These are phyloP conservation scores for Cercospora citrullina DNA, from an alignment of 2,329 filamentous ascomycete genomes.

Conservation along the genomic window DNA sequence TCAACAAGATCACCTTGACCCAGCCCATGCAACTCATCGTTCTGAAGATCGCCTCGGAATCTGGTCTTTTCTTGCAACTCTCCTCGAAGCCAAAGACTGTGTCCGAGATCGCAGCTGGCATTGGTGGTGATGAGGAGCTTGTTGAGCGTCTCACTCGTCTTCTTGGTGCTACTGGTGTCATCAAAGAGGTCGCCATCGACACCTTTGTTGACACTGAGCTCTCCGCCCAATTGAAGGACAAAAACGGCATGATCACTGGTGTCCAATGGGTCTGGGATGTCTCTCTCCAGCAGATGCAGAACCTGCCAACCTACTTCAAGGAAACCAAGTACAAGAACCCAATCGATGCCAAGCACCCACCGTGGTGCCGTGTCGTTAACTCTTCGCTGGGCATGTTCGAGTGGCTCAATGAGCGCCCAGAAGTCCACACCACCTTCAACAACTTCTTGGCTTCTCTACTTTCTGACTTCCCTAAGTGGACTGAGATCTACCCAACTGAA, in stretches of 20 bases:
- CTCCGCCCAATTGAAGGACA: slow-evolving; percentile 13
- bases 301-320: slow-evolving; percentile 20
- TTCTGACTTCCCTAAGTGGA: slow-evolving; percentile 3
- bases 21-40: slow-evolving; percentile 1
- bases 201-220: slow-evolving; percentile 12
- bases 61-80: background rate
- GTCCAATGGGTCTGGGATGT: slow-evolving; percentile 16
- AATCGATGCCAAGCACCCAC: slow-evolving; percentile 6
- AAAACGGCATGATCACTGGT: slow-evolving; percentile 15
- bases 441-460: slow-evolving; percentile 14
- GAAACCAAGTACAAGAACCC: slow-evolving; percentile 18
- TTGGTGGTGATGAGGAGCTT: background rate
- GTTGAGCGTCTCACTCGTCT: background rate
- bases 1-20: background rate
- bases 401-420: background rate
- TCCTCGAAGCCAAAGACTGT: background rate
- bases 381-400: slow-evolving; percentile 13
- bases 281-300: slow-evolving; percentile 3
- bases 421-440: slow-evolving; percentile 10
- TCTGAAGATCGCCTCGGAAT: background rate
- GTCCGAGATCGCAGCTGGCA: background rate
- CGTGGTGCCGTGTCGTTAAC: slow-evolving; percentile 13
- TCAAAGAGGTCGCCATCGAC: slow-evolving; percentile 5
- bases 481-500: slow-evolving; percentile 11
- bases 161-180: background rate